Base-by-base conservation (phyloP, 2,329 filamentous ascomycete genomes). In the Penicillium sp. region DNA sequence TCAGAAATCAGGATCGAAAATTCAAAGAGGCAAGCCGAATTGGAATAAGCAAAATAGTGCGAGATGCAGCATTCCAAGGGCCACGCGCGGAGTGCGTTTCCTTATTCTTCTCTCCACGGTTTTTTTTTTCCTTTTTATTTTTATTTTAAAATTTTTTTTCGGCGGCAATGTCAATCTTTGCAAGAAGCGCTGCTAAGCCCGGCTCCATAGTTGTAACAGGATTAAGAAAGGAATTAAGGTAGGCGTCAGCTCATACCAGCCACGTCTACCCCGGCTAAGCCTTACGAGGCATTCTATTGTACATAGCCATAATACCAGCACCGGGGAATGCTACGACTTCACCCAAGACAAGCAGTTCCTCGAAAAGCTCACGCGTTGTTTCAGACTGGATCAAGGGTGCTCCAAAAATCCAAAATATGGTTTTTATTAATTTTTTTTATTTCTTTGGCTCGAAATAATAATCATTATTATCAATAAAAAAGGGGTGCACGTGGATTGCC, bases 241-340 rank as follows among this genome's bases (percentile, higher is more conserved):
- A 37, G 33, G 23, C 16, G 21, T 43, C 50, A 36, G 23, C 56
- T 49, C 58, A 61, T 64, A 59, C 61, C 59, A 56, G 51, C 47
- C 57, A 54, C 53, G 55, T 24, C 31, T 46, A 49, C 31, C 42
- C 33, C 21, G 28, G 46, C 37, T 37, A 29, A 44, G 54, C 51
- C 51, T 45, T 48, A 56, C 52, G 23, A 33, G 43, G 50, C 29
- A 40, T 48, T 42, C 29, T 48, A 53, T 44, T 45, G 42, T 56
- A 36, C 56, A 62, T 37, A 46, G 52, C 55, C 45, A 46, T 63
- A 37, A 52, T 51, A 33, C 40, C 40, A 46, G 18, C 29, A n/a
- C 19, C 23, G 10, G 16, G 50, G 58, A 61, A 63, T 64, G 58
- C 51, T 47, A 47, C 14, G 40, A 43, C 39, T 33, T 18, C 24